These are phyloP conservation scores for Tolypocladium guangdongense DNA, from an alignment of 2,329 filamentous ascomycete species.

Conservation along the genomic window DNA sequence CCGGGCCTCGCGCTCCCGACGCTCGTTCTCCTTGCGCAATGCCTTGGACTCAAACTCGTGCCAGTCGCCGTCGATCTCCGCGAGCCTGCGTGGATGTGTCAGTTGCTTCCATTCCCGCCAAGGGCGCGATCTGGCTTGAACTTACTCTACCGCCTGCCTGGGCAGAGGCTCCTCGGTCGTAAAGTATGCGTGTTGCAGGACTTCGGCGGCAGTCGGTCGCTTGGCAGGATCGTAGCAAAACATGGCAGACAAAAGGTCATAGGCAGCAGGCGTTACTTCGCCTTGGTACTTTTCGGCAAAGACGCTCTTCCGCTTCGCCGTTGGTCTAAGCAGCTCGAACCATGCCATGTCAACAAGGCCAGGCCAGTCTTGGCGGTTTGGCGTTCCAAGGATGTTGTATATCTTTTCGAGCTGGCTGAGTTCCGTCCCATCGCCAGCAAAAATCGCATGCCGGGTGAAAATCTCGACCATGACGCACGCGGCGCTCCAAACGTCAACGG, in stretches of 20 bases:
- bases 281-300: conserved; percentile 80
- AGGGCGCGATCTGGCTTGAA: conserved; percentile 13
- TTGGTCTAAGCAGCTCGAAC: conserved; percentile 84
- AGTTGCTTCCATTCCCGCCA: conserved; percentile 10
- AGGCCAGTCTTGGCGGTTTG: conserved; percentile 76
- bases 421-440: conserved; percentile 91
- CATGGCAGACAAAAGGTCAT: conserved; percentile 73
- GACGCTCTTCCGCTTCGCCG: conserved; percentile 57
- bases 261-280: conserved; percentile 65
- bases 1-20: conserved; percentile 43
- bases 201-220: conserved; percentile 72
- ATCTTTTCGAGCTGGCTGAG: conserved; percentile 94
- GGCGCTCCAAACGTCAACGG: conserved; percentile 93
- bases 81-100: conserved; percentile 42
- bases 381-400: conserved; percentile 85
- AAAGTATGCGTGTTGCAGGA: conserved; percentile 84
- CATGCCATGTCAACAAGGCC: conserved; percentile 88
- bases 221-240: conserved; percentile 81
- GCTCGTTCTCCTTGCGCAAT: conserved; percentile 78
- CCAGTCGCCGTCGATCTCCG: conserved; percentile 83
- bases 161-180: conserved; percentile 66
- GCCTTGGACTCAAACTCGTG: conserved; percentile 98
- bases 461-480: conserved; percentile 96
- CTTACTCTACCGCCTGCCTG: conserved; percentile 71
- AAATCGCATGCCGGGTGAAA: conserved; percentile 86